Percentiles rank a stretch among this genome's conserved stretches.
Conservation (phyloP, 2,329 filamentous ascomycete genomes). For the Onygenales sp. region DNA sequence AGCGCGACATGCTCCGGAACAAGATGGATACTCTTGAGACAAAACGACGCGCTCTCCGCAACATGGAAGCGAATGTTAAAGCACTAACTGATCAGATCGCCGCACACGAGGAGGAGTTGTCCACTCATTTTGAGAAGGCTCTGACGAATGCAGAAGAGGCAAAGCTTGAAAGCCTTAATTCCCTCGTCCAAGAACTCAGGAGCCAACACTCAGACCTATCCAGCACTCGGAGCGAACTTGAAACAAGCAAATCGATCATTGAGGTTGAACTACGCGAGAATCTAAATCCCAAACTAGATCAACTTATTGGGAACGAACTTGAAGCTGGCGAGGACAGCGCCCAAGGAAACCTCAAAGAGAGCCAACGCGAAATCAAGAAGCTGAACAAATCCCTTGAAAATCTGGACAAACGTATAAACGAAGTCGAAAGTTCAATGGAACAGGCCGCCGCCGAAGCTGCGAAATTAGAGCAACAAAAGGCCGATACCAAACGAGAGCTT, state of each 20-base stretch:
- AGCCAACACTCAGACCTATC: constrained; percentile 69
- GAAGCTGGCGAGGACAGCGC: constrained; percentile 52
- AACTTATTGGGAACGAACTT: constrained; percentile 67
- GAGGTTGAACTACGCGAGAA: constrained; percentile 87
- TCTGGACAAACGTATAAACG: constrained; percentile 58
- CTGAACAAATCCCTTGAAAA: constrained; percentile 58
- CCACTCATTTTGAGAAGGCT: constrained; percentile 84
- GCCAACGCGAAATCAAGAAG: constrained; percentile 71
- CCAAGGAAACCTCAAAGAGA: constrained; percentile 62
- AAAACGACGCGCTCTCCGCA: constrained; percentile 55
- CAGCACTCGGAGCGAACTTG: constrained; percentile 63
- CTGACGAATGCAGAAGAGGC: constrained; percentile 73
- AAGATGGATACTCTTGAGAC: constrained; percentile 64
- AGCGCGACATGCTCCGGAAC: constrained; percentile 64
- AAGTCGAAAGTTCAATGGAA: constrained; percentile 68
- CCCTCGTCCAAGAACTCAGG: constrained; percentile 61
- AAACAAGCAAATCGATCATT: constrained; percentile 69
- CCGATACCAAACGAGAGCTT: constrained; percentile 59
- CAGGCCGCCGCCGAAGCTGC: constrained; percentile 44
- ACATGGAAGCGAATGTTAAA: constrained; percentile 65
- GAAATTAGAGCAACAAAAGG: constrained; percentile 49
- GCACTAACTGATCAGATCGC: constrained; percentile 65
- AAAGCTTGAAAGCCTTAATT: constrained; percentile 62
- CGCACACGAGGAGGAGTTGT: constrained; percentile 70
- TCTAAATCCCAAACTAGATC: constrained; percentile 74